phyloP scores from a whole-genome alignment of 1,284 basidiomycete species.

The Farysia itapuensis region DNA sequence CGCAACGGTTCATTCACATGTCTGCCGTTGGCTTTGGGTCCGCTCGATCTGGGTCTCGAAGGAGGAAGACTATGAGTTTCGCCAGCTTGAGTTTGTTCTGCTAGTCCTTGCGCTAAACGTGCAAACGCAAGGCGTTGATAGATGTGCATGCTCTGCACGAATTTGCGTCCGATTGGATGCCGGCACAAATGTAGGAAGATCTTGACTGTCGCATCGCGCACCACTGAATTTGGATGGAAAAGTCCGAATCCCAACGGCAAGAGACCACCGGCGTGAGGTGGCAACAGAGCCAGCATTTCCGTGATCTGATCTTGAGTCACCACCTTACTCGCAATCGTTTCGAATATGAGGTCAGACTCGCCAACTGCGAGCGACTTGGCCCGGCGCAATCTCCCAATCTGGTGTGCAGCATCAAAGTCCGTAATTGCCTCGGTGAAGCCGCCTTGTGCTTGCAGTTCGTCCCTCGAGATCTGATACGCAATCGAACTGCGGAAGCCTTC shows the following conservation, averaged over 20 bases:
- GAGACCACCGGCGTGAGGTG: constrained; percentile 79
- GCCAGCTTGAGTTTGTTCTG: constrained; percentile 3
- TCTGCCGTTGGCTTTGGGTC: no score
- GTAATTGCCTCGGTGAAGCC: constrained; percentile 64
- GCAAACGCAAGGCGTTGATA: constrained; percentile 78
- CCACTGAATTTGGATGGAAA: constrained; percentile 76
- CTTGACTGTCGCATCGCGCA: constrained; percentile 78
- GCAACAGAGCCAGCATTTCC: constrained; percentile 77
- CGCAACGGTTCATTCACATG: no score
- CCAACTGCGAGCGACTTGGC: constrained; percentile 67
- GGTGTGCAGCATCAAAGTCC: constrained; percentile 72
- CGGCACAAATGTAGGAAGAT: constrained; percentile 13
- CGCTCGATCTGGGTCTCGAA: no score
- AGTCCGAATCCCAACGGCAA: constrained; percentile 82
- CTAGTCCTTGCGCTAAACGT: constrained; percentile 49
- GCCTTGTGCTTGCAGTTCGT: constrained; percentile 18
- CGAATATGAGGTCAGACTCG: constrained; percentile 76
- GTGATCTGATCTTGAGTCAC: constrained; percentile 78
- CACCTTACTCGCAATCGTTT: constrained; percentile 65
- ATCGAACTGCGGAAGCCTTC: constrained; percentile 77
- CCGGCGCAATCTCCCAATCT: constrained; percentile 70
- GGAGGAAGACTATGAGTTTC: no score
- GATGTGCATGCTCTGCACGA: constrained; percentile 80
- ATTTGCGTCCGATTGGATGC: constrained; percentile 71
- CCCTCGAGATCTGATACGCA: constrained; percentile 65